A percentile compares a stretch with the other conserved stretches of the same genome.
Conservation (phyloP, 192 early-diverging fungal species). For the Entomortierella lignicola region DNA sequence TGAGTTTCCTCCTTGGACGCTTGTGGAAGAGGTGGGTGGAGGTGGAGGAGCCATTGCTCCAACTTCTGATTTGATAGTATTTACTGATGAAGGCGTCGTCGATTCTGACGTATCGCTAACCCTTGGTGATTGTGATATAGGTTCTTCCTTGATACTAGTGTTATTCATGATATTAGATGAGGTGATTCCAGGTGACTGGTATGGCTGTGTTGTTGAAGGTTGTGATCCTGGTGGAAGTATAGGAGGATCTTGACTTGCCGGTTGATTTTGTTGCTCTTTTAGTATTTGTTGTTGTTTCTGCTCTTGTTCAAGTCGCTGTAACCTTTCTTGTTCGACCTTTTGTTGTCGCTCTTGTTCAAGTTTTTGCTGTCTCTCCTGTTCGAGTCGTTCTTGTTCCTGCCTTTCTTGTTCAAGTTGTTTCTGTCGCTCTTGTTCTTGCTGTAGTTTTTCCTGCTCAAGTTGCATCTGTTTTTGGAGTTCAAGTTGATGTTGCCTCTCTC, state of each 20-base stretch:
- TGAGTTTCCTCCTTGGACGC: too few species aligned
- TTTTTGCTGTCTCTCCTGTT: conserved; percentile 12
- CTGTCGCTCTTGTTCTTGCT: conserved; percentile 8
- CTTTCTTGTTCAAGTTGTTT: not conserved
- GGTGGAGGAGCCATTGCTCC: conserved; percentile 3
- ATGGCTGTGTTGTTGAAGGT: too few species aligned
- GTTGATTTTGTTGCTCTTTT: not conserved
- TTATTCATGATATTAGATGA: too few species aligned
- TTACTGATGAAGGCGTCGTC: not conserved
- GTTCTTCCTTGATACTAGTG: too few species aligned
- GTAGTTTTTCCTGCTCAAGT: conserved; percentile 4
- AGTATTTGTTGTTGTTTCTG: not conserved
- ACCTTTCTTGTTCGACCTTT: not conserved
- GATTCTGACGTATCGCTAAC: too few species aligned
- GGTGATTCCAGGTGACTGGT: too few species aligned
- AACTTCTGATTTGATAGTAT: not conserved
- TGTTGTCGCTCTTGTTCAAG: conserved; percentile 2
- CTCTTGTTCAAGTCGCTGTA: not conserved
- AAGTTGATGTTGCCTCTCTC: conserved; percentile 13
- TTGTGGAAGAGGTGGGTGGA: not conserved
- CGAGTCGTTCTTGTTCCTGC: not conserved
- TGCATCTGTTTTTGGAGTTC: conserved; percentile 1
- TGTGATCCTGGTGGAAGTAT: too few species aligned
- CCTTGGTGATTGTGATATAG: too few species aligned
- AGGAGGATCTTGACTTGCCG: not conserved